Base-by-base conservation (phyloP, 1,139 yeast genomes). In the Diutina neorugosa region DNA sequence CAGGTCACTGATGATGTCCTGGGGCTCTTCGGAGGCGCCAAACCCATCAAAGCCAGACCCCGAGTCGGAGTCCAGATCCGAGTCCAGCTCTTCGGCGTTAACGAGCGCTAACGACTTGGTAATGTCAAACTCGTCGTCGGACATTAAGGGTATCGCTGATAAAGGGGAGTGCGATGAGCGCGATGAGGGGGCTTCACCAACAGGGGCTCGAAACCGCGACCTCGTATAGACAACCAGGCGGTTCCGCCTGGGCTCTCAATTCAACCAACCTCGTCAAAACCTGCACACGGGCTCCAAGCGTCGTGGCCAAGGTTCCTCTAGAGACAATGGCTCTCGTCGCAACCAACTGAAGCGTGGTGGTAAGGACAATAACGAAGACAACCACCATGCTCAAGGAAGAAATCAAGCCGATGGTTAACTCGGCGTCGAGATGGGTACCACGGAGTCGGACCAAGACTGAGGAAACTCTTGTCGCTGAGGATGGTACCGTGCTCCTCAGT, bases 351-450 rank as follows among this genome's bases (percentile, higher is more conserved):
- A 74, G 62, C 73, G 75, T 54, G 40, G n/a, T n/a, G n/a, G 37
- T 16, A 25, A 27, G 23, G 50, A 46, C 8, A 46, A 16, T 5
- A 23, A 46, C 6, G 50, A 46, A 46, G 41, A 46, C 31, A 46
- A 46, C 50, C 40, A 27, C 50, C 40, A 27, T 46, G 23, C 40
- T 41, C 40, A 25, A 46, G 50, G 40, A 46, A 46, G 41, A 46
- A 25, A 46, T 77, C 54, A 75, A 75, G 63, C 83, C 83, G 53
- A 78, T 87, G 66, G 87, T 79, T 60, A 77, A 82, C 63, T 76
- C 90, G 23, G 96, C 91, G 46, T 86, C 81, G 64, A 88, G 98
- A 74, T 93, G 98, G 98, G 83, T 86, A 64, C 98, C 98, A 61
- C 84, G 82, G 69, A 82, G 88, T 18, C 83, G 80, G 67, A 71